Conservation (phyloP, 2,329 filamentous ascomycete species). For the Botrytis paeoniae region DNA sequence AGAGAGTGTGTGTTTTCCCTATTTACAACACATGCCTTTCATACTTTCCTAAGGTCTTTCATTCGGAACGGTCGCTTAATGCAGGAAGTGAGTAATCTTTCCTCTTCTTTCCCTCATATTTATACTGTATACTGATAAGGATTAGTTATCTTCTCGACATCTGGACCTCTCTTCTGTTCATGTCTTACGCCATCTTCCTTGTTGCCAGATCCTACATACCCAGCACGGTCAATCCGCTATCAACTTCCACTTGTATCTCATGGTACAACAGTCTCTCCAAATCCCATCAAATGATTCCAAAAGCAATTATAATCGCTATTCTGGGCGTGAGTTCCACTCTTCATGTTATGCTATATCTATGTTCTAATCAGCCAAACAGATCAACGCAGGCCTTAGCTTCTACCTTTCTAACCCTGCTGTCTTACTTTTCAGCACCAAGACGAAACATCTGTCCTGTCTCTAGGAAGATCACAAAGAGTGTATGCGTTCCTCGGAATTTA, state of each 20-base stretch:
- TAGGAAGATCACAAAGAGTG: too few relatives aligned
- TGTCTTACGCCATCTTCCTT: not conserved
- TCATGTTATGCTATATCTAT: too few relatives aligned
- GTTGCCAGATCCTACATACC: not conserved
- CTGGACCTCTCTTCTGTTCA: not conserved
- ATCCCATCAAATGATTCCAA: fast-evolving
- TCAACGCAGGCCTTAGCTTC: too few relatives aligned
- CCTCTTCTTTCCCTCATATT: not conserved
- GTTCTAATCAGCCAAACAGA: too few relatives aligned
- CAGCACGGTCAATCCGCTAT: not conserved
- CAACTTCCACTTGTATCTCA: not conserved
- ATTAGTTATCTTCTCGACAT: not conserved
- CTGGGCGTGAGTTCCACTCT: too few relatives aligned
- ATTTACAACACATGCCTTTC: not conserved
- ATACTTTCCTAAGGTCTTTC: not conserved
- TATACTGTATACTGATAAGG: not conserved
- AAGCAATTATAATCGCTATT: too few relatives aligned
- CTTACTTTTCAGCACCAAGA: too few relatives aligned
- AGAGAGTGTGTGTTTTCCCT: not conserved
- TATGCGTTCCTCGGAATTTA: too few relatives aligned
- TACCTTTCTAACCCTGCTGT: too few relatives aligned
- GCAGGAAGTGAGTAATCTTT: not conserved
- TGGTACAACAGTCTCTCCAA: not conserved
- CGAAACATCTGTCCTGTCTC: too few relatives aligned
- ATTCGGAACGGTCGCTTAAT: fast-evolving